Conservation (phyloP, 225 moss, liverwort and hornwort genomes). For the Neckera pumila region DNA sequence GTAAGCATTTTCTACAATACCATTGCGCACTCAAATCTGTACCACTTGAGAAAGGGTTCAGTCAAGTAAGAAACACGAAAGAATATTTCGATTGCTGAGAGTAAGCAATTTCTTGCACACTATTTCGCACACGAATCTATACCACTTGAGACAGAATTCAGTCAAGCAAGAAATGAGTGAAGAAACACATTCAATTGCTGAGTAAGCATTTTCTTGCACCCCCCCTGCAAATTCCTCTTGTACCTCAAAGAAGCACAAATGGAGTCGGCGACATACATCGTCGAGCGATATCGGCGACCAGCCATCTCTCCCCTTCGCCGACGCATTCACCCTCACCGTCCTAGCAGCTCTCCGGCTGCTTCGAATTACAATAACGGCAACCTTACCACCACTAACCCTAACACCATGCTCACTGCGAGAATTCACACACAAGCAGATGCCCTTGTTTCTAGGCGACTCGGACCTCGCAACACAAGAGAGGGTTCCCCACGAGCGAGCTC, state of each 20-base stretch:
- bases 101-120: background rate
- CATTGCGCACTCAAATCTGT: constrained; percentile 34
- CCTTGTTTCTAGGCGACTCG: background rate
- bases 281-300: constrained; percentile 31
- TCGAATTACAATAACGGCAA: background rate
- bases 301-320: constrained; percentile 8
- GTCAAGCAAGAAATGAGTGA: background rate
- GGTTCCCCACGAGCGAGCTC: background rate
- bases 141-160: background rate
- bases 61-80: background rate
- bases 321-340: constrained; percentile 7
- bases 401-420: background rate
- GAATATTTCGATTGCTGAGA: background rate
- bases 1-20: background rate
- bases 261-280: constrained; percentile 44
- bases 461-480: background rate
- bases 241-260: constrained; percentile 67
- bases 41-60: background rate
- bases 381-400: constrained; percentile 1
- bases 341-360: background rate
- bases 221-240: background rate
- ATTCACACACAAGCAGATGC: background rate
- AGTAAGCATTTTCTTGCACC: background rate
- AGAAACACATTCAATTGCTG: background rate
- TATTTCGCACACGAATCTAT: constrained; percentile 37